Evolutionary conservation across 306 rosid species (phyloP).

Genomic region (cucumber (Cucumis sativus)): Cucumber_9930_V3 NC_026660.2:7366001-7366500

Average conservation of each 20-base stretch:
- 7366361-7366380: not conserved
- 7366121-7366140: not conserved
- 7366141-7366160: not conserved
- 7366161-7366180: not conserved
- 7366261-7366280: no score
- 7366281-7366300: no score
- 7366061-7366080: slow-evolving; percentile 82
- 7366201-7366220: not conserved
- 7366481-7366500: not conserved
- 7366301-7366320: no score
- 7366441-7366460: not conserved
- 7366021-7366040: slow-evolving; percentile 70
- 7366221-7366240: not conserved
- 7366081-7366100: slow-evolving; percentile 1
- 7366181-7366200: not conserved
- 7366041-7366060: slow-evolving; percentile 93
- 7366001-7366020: slow-evolving; percentile 90
- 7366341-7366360: not conserved
- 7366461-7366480: not conserved
- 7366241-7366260: not conserved
- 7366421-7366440: not conserved
- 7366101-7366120: not conserved
- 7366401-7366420: not conserved
- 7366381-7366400: not conserved
- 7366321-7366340: no score